Evolutionary conservation across 2,329 filamentous ascomycete species (phyloP).

Genomic region (Sporothrix sp.): DNA sequence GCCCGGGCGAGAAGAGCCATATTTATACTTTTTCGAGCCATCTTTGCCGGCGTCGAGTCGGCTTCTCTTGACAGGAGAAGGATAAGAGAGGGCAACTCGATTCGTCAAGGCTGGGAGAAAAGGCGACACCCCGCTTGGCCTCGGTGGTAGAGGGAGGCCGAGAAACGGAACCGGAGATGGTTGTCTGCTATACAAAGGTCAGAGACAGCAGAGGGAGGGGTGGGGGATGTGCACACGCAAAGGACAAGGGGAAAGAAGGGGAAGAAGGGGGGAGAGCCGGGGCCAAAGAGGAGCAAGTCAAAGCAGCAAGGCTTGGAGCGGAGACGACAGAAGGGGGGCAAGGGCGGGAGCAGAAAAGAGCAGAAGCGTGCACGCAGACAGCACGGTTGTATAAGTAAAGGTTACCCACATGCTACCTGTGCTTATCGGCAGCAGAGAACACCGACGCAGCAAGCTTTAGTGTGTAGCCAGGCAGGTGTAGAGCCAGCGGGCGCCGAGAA

Average conservation of each 20-base stretch:
- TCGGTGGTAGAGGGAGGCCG: constrained; percentile 22
- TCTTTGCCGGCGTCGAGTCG: constrained; percentile 27
- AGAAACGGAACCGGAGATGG: constrained; percentile 19
- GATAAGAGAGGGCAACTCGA: constrained; percentile 35
- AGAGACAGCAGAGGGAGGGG: constrained; percentile 3
- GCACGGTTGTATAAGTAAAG: background rate
- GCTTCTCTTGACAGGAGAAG: constrained; percentile 26
- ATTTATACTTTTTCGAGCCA: constrained; percentile 52
- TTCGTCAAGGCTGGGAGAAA: constrained; percentile 29
- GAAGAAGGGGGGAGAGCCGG: background rate
- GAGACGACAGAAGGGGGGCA: background rate
- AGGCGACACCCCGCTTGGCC: constrained; percentile 32
- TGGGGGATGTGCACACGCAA: constrained; percentile 12
- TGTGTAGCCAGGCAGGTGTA: constrained; percentile 19
- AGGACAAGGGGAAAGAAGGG: constrained; percentile 2
- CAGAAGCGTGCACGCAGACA: background rate
- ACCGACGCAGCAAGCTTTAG: constrained; percentile 7
- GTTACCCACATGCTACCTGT: background rate
- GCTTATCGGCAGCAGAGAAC: constrained; percentile 1
- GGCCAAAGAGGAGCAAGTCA: background rate
- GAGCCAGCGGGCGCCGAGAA: constrained; percentile 21
- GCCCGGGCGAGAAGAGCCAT: constrained; percentile 39
- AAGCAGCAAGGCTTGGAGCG: too few species aligned
- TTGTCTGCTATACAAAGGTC: constrained; percentile 10
- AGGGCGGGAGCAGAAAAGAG: background rate